Base-by-base conservation (phyloP, 176 grass and related monocot species). In the Phragmites australis region DNA sequence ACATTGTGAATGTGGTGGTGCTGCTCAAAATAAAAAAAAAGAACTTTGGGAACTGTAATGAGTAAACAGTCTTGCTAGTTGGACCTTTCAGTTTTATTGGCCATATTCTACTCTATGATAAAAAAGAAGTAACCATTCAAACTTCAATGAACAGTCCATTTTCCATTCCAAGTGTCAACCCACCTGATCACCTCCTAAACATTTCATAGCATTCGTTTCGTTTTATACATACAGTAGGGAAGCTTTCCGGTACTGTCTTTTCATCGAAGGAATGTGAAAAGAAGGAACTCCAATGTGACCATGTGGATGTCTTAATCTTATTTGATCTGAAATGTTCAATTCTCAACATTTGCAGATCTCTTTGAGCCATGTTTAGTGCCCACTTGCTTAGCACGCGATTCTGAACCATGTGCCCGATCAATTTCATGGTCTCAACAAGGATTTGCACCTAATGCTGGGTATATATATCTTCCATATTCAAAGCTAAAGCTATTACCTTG, bases 371-470 rank as follows among this genome's bases (percentile, higher is more conserved):
- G 92, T 59, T 82, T 98, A 47, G 56, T 94, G 77, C 81, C 95
- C 48, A 91, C 81, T 68, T 85, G 69, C 73, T 91, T 98, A 39
- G 83, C 88, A 6, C 83, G 90, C 78, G 83, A 94, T 73, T 78
- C 45, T 53, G 87, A 89, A 82, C 90, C 88, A 55, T 87, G 88
- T 72, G 90, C 72, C 37, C 90, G 86, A 39, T 98, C 95, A 44
- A 87, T 98, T 82, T 92, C 92, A 71, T 98, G 95, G 95, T 98
- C 90, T 81, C 74, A 84, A 50, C 80, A 89, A 84, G 92, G 95
- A 44, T 94, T 93, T 92, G 81, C 92, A 60, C 81, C 90, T 83
- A 93, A 89, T 74, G 92, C 61, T 30, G 86, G 95, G 92, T 94
- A 91, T 31, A 32, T 65, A 53, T 57, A 22, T 75, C 68, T 50